Conservation (phyloP, 2,329 filamentous ascomycete species). For the Trichoderma aggressivum region DNA sequence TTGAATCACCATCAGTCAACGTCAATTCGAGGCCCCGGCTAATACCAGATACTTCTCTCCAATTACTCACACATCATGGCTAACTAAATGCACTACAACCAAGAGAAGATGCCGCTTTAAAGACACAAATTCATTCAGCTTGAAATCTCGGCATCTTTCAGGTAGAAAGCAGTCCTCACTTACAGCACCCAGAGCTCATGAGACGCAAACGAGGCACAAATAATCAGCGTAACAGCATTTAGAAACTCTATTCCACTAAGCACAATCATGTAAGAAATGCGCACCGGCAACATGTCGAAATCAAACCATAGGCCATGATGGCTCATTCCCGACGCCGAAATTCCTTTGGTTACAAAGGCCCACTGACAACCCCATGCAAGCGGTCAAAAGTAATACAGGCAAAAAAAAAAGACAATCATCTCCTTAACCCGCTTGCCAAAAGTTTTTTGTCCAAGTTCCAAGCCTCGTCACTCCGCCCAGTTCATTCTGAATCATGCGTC, state of each 20-base stretch:
- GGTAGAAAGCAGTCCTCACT: neutral
- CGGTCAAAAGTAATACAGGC: neutral
- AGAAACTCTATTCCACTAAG: slow-evolving; percentile 12
- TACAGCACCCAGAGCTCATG: neutral
- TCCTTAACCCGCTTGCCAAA: neutral
- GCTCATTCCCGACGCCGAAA: slow-evolving; percentile 21
- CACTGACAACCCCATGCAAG: slow-evolving; percentile 16
- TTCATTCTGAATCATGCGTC: slow-evolving; percentile 11
- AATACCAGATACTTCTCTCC: neutral
- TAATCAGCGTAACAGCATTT: neutral
- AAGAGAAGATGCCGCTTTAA: neutral
- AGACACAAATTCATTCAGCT: neutral
- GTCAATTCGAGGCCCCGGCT: neutral
- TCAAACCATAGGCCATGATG: slow-evolving; percentile 19
- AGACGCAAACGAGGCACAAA: neutral
- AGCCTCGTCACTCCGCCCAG: neutral
- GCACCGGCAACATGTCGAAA: slow-evolving; percentile 13
- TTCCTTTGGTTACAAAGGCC: slow-evolving; percentile 14
- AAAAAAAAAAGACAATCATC: slow-evolving; percentile 1
- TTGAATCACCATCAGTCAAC: neutral
- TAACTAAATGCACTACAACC: neutral
- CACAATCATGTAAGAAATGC: slow-evolving; percentile 1
- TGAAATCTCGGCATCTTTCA: neutral
- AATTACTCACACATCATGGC: neutral
- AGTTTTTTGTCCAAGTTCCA: slow-evolving; percentile 10